Evolutionary conservation across 768 basidiomycete genomes (phyloP), one percentile per base, ranked within the genome.

Genomic region (Cystobasidium tubakii): DNA sequence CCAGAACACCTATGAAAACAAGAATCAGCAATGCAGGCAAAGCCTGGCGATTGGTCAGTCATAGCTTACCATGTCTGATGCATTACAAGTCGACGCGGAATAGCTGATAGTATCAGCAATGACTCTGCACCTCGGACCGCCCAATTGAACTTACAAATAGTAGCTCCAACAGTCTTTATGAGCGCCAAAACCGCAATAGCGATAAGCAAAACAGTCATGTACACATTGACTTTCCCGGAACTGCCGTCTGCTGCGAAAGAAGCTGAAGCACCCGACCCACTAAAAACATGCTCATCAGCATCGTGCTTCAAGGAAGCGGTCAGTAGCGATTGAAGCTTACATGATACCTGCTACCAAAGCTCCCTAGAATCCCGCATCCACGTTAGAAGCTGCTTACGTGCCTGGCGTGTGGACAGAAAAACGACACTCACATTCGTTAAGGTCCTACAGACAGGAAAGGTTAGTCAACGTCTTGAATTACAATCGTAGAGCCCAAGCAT

Each of bases 131-230:
- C n/a, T n/a, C n/a, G n/a, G n/a, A n/a, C n/a, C n/a, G n/a, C n/a
- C n/a, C n/a, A n/a, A n/a, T n/a, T n/a, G n/a, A 46, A 72, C 70
- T 23, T 27, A 72, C 70, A 74, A 27, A 72, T 62, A n/a, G 57
- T 66, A 3, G 74, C 69, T 54, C 79, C 79, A 42, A 79, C 46
- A 69, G 78, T 77, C 4, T 77, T 62, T 66, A 79, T 69, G n/a
- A 76, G 75, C 3, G 79, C 77, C 15, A 79, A 42, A 0, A 70
- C 78, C 0, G 79, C 77, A 17, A 79, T 77, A 3, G 75, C 75
- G 34, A 73, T 78, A 0, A 79, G 74, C 13, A 79, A 71, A 75
- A 79, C 75, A 0, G 76, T 43, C 78, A 78, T 78, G 55, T 78
- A 78, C 10, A 67, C 73, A 62, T 75, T 76, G 23, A 76, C 72